Conservation (phyloP, 495 filamentous ascomycete species). For the Parmelia sp. region DNA sequence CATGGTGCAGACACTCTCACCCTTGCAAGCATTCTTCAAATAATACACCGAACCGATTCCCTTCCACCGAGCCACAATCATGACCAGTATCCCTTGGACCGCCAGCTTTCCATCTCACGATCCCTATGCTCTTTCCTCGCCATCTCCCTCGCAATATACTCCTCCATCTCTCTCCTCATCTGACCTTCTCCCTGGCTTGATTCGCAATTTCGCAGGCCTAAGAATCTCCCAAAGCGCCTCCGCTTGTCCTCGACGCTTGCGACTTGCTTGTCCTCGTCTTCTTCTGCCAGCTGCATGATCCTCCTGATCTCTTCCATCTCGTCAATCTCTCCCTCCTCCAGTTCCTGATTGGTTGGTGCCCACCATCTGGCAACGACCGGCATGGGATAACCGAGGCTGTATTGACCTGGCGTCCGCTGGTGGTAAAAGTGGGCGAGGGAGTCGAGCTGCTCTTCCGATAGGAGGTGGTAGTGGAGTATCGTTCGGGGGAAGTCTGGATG, state of each 20-base stretch:
- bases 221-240: constrained; percentile 56
- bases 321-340: constrained; percentile 11
- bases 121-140: constrained; percentile 27
- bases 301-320: constrained; percentile 34
- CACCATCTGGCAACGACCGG: constrained; percentile 36
- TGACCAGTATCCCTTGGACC: constrained; percentile 20
- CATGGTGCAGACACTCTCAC: not conserved
- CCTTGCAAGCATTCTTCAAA: not conserved
- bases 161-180: constrained; percentile 34
- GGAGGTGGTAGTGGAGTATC: constrained; percentile 65
- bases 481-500: constrained; percentile 63
- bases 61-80: not conserved
- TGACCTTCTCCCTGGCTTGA: constrained; percentile 35
- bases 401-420: constrained; percentile 53
- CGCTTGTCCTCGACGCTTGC: constrained; percentile 53
- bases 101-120: constrained; percentile 20
- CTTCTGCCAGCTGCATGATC: constrained; percentile 13
- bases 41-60: not conserved
- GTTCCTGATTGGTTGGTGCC: constrained; percentile 21
- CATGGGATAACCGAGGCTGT: constrained; percentile 59
- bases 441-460: constrained; percentile 66
- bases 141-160: constrained; percentile 32
- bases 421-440: constrained; percentile 68
- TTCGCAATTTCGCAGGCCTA: constrained; percentile 60
- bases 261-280: constrained; percentile 18